These are phyloP conservation scores for Aspergillus leporis DNA, from an alignment of 495 filamentous ascomycete species.

Conservation along the genomic window DNA sequence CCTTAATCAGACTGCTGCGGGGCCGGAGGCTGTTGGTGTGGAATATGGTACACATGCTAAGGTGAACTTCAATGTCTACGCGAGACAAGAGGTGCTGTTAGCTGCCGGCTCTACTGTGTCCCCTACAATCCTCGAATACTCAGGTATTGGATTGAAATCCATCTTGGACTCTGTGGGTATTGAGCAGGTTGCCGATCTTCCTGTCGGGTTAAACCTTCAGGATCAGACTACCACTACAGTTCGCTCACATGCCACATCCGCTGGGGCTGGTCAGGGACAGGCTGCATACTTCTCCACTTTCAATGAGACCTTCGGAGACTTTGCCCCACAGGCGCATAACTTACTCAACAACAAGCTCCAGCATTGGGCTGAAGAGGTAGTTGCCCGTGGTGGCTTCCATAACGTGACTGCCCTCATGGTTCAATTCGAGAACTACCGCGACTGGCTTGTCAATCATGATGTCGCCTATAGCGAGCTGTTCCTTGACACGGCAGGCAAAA, in stretches of 20 bases:
- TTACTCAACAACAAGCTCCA: constrained; percentile 27
- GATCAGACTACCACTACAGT: constrained; percentile 39
- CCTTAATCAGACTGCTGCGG: constrained; percentile 19
- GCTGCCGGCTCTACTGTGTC: constrained; percentile 56
- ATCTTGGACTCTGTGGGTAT: constrained; percentile 47
- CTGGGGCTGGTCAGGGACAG: constrained; percentile 25
- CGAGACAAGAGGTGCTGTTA: constrained; percentile 53
- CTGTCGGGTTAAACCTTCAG: constrained; percentile 49
- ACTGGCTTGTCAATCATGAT: constrained; percentile 29
- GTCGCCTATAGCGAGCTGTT: constrained; percentile 32
- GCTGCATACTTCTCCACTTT: constrained; percentile 31
- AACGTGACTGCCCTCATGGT: constrained; percentile 26
- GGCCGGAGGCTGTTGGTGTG: constrained; percentile 25
- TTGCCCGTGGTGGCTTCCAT: constrained; percentile 31
- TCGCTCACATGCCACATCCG: constrained; percentile 7
- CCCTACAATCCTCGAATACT: constrained; percentile 50
- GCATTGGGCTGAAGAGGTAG: constrained; percentile 25
- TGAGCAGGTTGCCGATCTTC: constrained; percentile 53
- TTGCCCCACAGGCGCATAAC: constrained; percentile 14
- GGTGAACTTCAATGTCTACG: constrained; percentile 31
- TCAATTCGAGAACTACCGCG: constrained; percentile 30
- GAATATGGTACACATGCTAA: constrained; percentile 38
- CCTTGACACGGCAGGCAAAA: constrained; percentile 32
- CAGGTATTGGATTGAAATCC: constrained; percentile 41
- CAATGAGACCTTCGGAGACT: constrained; percentile 26